phyloP scores from a whole-genome alignment of 345 rosid genomes.

The Rhizophora mangle region DNA sequence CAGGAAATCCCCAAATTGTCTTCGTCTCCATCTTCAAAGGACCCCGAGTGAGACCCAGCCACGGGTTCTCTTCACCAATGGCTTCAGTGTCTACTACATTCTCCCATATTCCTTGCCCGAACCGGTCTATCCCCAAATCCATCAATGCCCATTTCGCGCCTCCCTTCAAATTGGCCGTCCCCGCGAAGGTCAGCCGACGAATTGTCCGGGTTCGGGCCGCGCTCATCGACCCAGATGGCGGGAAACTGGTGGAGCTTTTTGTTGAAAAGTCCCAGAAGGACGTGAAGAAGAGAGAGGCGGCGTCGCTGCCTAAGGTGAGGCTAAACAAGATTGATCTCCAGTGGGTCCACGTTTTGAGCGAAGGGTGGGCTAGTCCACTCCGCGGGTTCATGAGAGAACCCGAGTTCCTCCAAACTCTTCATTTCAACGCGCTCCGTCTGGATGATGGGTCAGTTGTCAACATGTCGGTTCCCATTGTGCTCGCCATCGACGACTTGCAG shows the following conservation, averaged over 20 bases:
- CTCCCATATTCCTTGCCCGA: constrained; percentile 32
- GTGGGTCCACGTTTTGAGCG: constrained; percentile 98
- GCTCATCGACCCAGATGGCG: constrained; percentile 88
- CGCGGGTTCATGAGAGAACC: constrained; percentile 95
- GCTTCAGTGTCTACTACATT: constrained; percentile 58
- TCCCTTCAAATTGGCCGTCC: constrained; percentile 33
- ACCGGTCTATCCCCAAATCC: constrained; percentile 45
- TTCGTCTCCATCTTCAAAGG: background rate
- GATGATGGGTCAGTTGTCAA: constrained; percentile 87
- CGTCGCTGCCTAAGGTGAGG: constrained; percentile 55
- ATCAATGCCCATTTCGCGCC: constrained; percentile 37
- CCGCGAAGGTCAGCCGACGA: constrained; percentile 12
- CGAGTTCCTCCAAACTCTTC: constrained; percentile 99
- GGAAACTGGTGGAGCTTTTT: constrained; percentile 66
- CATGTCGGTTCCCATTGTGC: constrained; percentile 96
- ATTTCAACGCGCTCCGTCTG: constrained; percentile 91
- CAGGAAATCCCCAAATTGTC: constrained; percentile 11
- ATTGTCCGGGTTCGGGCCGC: constrained; percentile 36
- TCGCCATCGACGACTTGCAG: constrained; percentile 71
- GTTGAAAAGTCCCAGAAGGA: constrained; percentile 55
- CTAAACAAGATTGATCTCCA: constrained; percentile 67
- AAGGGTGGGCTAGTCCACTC: constrained; percentile 99
- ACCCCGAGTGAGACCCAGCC: background rate
- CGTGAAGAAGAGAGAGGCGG: constrained; percentile 58
- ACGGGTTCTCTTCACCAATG: constrained; percentile 36